phyloP scores from a whole-genome alignment of 176 grass and related monocot genomes.

The Areca catechu region DNA sequence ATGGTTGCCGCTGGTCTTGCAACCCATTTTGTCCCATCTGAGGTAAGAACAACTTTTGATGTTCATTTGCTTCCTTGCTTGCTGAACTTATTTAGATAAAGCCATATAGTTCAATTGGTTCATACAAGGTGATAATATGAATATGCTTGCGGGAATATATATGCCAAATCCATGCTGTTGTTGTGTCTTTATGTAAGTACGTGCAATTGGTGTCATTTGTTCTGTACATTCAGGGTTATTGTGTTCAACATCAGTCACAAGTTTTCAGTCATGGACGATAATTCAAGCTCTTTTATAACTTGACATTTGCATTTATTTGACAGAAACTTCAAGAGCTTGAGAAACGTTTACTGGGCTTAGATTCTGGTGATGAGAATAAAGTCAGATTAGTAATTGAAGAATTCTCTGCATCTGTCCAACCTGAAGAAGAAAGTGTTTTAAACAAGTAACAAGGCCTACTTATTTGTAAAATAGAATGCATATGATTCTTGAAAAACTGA shows the following conservation, averaged over 20 bases:
- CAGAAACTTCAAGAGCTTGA: slow-evolving; percentile 77
- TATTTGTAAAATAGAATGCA: too few relatives aligned
- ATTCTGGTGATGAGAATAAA: slow-evolving; percentile 40
- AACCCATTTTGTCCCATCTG: slow-evolving; percentile 78
- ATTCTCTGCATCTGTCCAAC: slow-evolving; percentile 55
- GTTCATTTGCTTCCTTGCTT: not conserved
- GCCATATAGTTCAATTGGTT: too few relatives aligned
- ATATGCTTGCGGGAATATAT: too few relatives aligned
- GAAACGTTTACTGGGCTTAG: slow-evolving; percentile 46
- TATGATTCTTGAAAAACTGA: not conserved
- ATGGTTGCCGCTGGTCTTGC: slow-evolving; percentile 75
- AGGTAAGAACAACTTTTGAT: slow-evolving; percentile 35
- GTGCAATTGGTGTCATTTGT: too few relatives aligned
- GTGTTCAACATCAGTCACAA: too few relatives aligned
- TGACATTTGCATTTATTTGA: not conserved
- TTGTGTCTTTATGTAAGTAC: too few relatives aligned
- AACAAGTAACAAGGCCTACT: slow-evolving; percentile 46
- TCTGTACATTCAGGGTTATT: too few relatives aligned
- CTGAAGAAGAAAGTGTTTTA: slow-evolving; percentile 62
- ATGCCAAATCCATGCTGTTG: too few relatives aligned
- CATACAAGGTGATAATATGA: too few relatives aligned
- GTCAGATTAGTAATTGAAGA: slow-evolving; percentile 62
- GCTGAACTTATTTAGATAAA: not conserved
- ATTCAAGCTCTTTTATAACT: not conserved
- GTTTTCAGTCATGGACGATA: too few relatives aligned